These are phyloP conservation scores for Blastomyces emzantsi DNA, from an alignment of 2,329 filamentous ascomycete genomes.

Conservation along the genomic window DNA sequence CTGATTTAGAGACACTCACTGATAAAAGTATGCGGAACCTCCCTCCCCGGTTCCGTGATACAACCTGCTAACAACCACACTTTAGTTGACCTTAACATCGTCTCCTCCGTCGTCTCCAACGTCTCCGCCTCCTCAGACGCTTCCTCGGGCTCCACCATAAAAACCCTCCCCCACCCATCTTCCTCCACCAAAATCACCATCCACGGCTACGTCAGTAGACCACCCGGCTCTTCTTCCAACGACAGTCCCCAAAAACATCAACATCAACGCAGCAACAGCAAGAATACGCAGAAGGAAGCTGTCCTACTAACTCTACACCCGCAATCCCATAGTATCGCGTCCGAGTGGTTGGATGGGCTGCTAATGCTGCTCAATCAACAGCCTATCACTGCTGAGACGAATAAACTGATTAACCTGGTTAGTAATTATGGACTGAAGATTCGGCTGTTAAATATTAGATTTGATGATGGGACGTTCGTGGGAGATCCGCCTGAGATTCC, in stretches of 20 bases:
- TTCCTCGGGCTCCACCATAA: conserved; percentile 41
- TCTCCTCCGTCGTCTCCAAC: conserved; percentile 91
- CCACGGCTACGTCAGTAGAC: conserved; percentile 54
- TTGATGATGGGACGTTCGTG: conserved; percentile 65
- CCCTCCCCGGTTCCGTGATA: not conserved
- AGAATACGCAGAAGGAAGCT: conserved; percentile 49
- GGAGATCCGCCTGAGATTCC: conserved; percentile 69
- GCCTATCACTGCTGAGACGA: conserved; percentile 94
- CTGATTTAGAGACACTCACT: conserved; percentile 60
- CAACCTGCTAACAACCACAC: conserved; percentile 7
- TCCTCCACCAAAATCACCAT: conserved; percentile 81
- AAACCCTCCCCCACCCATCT: conserved; percentile 30
- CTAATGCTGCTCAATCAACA: conserved; percentile 92
- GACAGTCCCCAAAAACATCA: conserved; percentile 26
- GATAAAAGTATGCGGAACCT: conserved; percentile 54
- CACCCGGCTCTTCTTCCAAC: conserved; percentile 25
- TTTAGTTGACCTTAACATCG: conserved; percentile 67
- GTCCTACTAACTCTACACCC: conserved; percentile 77
- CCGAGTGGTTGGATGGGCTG: conserved; percentile 93
- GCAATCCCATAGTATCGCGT: conserved; percentile 69
- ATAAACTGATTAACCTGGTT: conserved; percentile 76
- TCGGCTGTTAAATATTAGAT: conserved; percentile 77
- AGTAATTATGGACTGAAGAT: conserved; percentile 90
- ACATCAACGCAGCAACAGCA: conserved; percentile 25
- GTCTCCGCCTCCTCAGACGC: conserved; percentile 58